Evolutionary conservation across 176 grass and related monocot genomes (phyloP).

Genomic region (Puccinellia tenuiflora): DNA sequence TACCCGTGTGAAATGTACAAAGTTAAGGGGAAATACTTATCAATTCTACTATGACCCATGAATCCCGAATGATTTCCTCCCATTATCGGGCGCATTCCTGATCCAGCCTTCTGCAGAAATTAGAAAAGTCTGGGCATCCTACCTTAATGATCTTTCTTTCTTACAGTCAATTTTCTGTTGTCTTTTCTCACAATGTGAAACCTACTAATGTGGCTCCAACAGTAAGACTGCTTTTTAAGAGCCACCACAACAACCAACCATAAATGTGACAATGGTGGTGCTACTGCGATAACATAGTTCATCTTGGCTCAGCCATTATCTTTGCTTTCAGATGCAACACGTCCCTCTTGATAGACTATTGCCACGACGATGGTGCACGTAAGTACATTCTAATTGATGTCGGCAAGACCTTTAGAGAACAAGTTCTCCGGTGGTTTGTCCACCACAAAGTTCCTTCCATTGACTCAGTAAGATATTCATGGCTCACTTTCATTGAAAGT

Average conservation of each 20-base stretch:
- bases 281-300: neutral
- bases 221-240: neutral
- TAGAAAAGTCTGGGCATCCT: too few species aligned
- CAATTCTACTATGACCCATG: too few species aligned
- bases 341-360: slow-evolving; percentile 84
- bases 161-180: neutral
- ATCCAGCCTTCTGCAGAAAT: too few species aligned
- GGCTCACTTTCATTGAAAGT: neutral
- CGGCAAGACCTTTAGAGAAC: slow-evolving; percentile 77
- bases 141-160: neutral
- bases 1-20: too few species aligned
- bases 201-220: neutral
- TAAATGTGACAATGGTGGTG: neutral
- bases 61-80: too few species aligned
- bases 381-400: slow-evolving; percentile 71
- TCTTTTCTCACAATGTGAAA: neutral
- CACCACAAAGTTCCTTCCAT: slow-evolving; percentile 54
- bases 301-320: too few species aligned
- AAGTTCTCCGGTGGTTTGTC: slow-evolving; percentile 83
- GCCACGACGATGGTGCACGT: slow-evolving; percentile 39
- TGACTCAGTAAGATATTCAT: slow-evolving; percentile 50
- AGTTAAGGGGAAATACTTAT: too few species aligned
- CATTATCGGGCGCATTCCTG: too few species aligned
- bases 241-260: neutral
- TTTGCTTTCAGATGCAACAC: slow-evolving; percentile 58